Percentiles rank a stretch among this genome's conserved stretches.
phyloP scores from a whole-genome alignment of 768 basidiomycete genomes.

The Mycena leptocephala region DNA sequence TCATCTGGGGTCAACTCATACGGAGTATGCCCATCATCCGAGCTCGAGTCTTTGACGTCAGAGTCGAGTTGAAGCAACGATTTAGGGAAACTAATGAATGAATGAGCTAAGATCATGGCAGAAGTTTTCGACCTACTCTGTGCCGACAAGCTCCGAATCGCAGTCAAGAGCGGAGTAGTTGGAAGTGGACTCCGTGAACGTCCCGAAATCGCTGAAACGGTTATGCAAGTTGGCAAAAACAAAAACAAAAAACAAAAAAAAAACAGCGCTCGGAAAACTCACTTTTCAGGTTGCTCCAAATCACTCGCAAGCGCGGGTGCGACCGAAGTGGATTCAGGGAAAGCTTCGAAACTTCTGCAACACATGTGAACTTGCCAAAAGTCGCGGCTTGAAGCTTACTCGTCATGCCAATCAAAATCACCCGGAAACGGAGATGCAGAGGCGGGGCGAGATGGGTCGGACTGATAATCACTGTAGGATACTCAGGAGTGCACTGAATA shows the following conservation, averaged over 20 bases:
- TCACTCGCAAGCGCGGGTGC: background rate
- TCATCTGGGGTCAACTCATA: slow-evolving; percentile 18
- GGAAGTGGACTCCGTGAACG: background rate
- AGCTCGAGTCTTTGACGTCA: background rate
- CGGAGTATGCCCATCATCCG: slow-evolving; percentile 3
- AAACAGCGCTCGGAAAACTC: background rate
- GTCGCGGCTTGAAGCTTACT: slow-evolving; percentile 7
- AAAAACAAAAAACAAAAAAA: background rate
- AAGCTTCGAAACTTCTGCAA: background rate
- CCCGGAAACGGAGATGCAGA: background rate
- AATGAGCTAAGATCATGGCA: background rate
- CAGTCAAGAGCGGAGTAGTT: background rate
- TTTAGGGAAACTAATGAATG: slow-evolving; percentile 2
- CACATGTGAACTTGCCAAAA: background rate
- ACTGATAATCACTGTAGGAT: background rate
- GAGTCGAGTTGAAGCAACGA: background rate
- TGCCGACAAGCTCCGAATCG: background rate
- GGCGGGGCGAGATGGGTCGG: too few relatives aligned
- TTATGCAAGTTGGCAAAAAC: background rate
- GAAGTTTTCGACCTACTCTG: background rate
- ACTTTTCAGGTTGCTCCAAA: background rate
- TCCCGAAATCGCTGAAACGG: background rate
- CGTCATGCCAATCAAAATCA: slow-evolving; percentile 13
- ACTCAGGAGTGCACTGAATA: background rate
- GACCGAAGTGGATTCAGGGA: background rate